These are phyloP conservation scores for Eremothecium cymbalariae DNA, from an alignment of 1,139 yeast species.

Conservation along the genomic window DNA sequence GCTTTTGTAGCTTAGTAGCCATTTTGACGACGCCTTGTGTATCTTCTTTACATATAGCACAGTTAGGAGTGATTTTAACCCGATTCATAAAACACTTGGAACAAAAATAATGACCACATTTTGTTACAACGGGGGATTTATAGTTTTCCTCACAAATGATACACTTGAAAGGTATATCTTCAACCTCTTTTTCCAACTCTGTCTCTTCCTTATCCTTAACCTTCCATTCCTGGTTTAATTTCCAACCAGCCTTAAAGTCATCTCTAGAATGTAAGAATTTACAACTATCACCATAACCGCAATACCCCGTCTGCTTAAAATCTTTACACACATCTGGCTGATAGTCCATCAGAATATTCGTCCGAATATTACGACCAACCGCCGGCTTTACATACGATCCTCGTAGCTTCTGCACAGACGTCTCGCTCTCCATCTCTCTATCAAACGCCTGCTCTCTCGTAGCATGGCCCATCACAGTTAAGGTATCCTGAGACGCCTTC, in stretches of 20 bases:
- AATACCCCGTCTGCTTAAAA: slow-evolving; percentile 82
- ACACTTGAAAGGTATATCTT: slow-evolving; percentile 53
- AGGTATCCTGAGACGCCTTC: slow-evolving; percentile 1
- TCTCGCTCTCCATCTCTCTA: neutral
- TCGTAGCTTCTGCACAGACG: slow-evolving; percentile 11
- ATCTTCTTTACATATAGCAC: slow-evolving; percentile 52
- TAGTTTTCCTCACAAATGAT: slow-evolving; percentile 54
- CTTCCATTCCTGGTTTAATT: slow-evolving; percentile 70
- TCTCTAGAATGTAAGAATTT: slow-evolving; percentile 87
- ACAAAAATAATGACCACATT: slow-evolving; percentile 63
- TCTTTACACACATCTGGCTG: slow-evolving; percentile 96
- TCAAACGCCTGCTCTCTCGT: neutral
- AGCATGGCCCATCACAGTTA: slow-evolving; percentile 7
- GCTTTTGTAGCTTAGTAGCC: slow-evolving; percentile 19
- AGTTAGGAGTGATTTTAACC: slow-evolving; percentile 40
- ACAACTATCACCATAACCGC: slow-evolving; percentile 98
- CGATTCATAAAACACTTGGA: slow-evolving; percentile 51
- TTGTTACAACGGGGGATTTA: slow-evolving; percentile 50
- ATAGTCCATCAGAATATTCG: slow-evolving; percentile 77
- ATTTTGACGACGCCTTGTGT: slow-evolving; percentile 44
- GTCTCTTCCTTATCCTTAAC: slow-evolving; percentile 15
- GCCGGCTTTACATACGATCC: no score
- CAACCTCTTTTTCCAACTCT: slow-evolving; percentile 17
- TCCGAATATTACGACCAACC: slow-evolving; percentile 46
- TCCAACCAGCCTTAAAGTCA: slow-evolving; percentile 71